Evolutionary conservation across 768 basidiomycete species (phyloP).

Genomic region (Boletellus ananiceps): DNA sequence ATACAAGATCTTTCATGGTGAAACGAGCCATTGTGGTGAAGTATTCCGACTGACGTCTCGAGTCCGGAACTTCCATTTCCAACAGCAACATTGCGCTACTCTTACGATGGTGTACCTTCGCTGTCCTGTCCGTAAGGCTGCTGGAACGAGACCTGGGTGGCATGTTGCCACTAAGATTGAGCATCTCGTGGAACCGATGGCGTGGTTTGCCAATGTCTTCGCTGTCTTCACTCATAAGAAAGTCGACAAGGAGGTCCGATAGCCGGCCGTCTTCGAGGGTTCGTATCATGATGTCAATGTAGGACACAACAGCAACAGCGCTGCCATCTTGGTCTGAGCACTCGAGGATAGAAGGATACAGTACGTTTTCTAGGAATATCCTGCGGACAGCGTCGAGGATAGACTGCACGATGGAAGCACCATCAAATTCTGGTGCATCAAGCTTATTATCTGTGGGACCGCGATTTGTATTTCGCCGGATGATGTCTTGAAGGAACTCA

Average conservation of each 20-base stretch:
- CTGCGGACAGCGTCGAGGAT: slow-evolving; percentile 78
- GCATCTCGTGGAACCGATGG: slow-evolving; percentile 38
- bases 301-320: slow-evolving; percentile 92
- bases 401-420: slow-evolving; percentile 75
- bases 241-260: slow-evolving; percentile 66
- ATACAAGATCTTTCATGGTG: slow-evolving; percentile 84
- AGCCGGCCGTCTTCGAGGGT: slow-evolving; percentile 68
- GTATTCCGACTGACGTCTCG: slow-evolving; percentile 70
- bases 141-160: slow-evolving; percentile 34
- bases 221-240: slow-evolving; percentile 82
- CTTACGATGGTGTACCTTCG: slow-evolving; percentile 57
- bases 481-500: slow-evolving; percentile 88
- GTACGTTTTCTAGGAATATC: slow-evolving; percentile 87
- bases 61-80: slow-evolving; percentile 76
- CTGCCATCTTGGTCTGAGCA: slow-evolving; percentile 93
- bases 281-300: slow-evolving; percentile 84
- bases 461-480: slow-evolving; percentile 57
- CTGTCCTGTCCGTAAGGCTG: slow-evolving; percentile 34
- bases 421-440: slow-evolving; percentile 64
- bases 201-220: slow-evolving; percentile 53
- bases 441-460: slow-evolving; percentile 32
- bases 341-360: slow-evolving; percentile 91
- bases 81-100: slow-evolving; percentile 91
- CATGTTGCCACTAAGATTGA: slow-evolving; percentile 35
- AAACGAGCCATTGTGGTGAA: slow-evolving; percentile 86